Evolutionary conservation across 176 grass and related monocot genomes (phyloP), one percentile per base, ranked within the genome.

Genomic region (Bothriochloa decipiens): DNA sequence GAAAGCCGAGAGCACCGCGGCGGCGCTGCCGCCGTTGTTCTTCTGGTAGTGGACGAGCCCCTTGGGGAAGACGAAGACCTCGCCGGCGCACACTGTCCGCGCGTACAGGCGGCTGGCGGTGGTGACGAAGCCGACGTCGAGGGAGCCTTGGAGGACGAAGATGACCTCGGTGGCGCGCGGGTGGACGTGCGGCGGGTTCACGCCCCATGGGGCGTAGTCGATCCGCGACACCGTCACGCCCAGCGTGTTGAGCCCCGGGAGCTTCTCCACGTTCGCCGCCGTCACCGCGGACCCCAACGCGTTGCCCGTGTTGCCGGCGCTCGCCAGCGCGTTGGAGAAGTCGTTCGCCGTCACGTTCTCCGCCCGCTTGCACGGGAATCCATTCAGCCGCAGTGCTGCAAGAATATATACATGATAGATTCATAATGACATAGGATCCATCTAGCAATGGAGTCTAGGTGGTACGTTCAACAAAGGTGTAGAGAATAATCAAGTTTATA

Each of bases 101-200:
- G 81, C n/a, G 42, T 83, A 70, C 23, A 96, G 94, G 77, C 68
- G 50, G 68, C 80, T 87, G 26, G 22, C 77, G 0, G 91, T 91
- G 83, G 94, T 93, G 87, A 95, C 32, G 85, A 95, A 95, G 50
- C 93, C 93, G 11, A 90, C 93, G 76, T 95, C 87, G 28, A 96
- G 80, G 81, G 78, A 80, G 57, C 94, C 94, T 9, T 91, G 37
- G 1, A 93, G 32, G 2, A 96, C 91, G 20, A 91, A 87, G 66
- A 96, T 77, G 2, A 93, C 69, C 84, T 96, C 94, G 8, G 91
- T 93, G 83, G 88, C 94, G 11, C 94, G 94, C 12, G 94, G 91
- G 86, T 93, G 88, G 11, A 84, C 77, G 88, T 96, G 94, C 16
- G 91, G 94, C 8, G 91, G 94, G 88, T 96, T 93, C 10, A 93